Evolutionary conservation across 495 filamentous ascomycete species (phyloP).

Genomic region (Penicillium flavigenum): DNA sequence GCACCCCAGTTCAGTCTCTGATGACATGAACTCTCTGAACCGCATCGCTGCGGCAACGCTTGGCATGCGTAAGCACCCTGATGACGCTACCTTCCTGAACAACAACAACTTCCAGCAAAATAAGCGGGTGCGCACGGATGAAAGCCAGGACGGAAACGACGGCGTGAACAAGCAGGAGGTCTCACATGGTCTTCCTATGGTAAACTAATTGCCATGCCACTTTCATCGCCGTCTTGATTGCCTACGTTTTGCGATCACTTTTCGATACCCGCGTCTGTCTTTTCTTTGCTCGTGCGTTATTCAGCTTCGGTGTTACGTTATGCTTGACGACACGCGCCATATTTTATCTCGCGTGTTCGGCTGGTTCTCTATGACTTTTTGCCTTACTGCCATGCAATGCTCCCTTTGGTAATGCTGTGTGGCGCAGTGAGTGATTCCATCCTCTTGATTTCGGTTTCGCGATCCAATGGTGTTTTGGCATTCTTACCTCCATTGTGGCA

Average conservation of each 20-base stretch:
- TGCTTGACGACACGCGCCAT: neutral
- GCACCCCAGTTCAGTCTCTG: constrained; percentile 31
- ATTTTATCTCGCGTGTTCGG: neutral
- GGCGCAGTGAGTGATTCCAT: constrained; percentile 19
- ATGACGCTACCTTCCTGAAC: constrained; percentile 34
- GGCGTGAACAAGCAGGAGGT: constrained; percentile 32
- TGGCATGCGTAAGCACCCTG: constrained; percentile 48
- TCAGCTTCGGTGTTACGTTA: neutral
- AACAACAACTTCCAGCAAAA: constrained; percentile 34
- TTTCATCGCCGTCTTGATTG: constrained; percentile 5
- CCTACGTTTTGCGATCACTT: constrained; percentile 1
- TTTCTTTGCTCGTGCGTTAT: constrained; percentile 6
- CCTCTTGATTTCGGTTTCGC: constrained; percentile 5
- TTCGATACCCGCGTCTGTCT: constrained; percentile 23
- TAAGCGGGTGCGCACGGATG: constrained; percentile 38
- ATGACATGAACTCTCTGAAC: constrained; percentile 49
- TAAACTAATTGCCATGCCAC: constrained; percentile 8
- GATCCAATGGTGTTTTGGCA: constrained; percentile 23
- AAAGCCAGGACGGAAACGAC: constrained; percentile 32
- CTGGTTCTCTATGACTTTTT: constrained; percentile 22
- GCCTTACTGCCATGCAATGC: constrained; percentile 17
- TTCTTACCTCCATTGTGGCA: neutral
- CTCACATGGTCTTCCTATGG: constrained; percentile 35
- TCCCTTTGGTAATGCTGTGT: constrained; percentile 21
- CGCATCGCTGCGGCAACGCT: constrained; percentile 48